phyloP scores from a whole-genome alignment of 116 monocot species.

The Thalassia testudinum region DNA sequence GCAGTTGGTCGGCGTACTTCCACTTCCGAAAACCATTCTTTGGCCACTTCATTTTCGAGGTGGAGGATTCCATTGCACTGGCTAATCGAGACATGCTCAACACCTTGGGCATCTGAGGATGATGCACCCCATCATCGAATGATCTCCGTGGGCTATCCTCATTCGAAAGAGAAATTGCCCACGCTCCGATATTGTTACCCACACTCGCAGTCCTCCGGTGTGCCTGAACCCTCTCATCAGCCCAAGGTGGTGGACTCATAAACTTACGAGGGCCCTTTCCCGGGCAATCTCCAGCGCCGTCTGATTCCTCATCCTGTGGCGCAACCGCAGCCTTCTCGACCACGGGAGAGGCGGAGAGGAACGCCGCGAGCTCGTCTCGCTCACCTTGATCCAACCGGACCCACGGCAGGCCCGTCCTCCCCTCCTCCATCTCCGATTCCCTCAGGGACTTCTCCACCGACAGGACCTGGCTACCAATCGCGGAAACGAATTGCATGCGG shows the following conservation, averaged over 20 bases:
- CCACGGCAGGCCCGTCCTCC: constrained; percentile 25
- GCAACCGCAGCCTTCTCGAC: not conserved
- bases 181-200: constrained; percentile 26
- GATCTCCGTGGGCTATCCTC: constrained; percentile 19
- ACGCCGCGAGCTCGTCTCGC: constrained; percentile 65
- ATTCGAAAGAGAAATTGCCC: constrained; percentile 35
- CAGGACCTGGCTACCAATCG: constrained; percentile 38
- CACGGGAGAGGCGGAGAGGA: constrained; percentile 27
- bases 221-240: constrained; percentile 13
- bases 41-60: constrained; percentile 36
- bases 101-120: constrained; percentile 20
- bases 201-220: constrained; percentile 43
- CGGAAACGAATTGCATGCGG: constrained; percentile 47
- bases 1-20: constrained; percentile 24
- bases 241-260: not conserved
- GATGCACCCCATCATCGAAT: constrained; percentile 10
- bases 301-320: not conserved
- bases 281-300: not conserved
- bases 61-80: constrained; percentile 22
- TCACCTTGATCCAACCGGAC: constrained; percentile 56
- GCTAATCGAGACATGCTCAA: constrained; percentile 32
- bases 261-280: not conserved
- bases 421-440: constrained; percentile 24
- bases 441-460: constrained; percentile 44
- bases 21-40: constrained; percentile 50